Evolutionary conservation across 2,329 filamentous ascomycete genomes (phyloP).

Genomic region (Colletotrichum karsti): DNA sequence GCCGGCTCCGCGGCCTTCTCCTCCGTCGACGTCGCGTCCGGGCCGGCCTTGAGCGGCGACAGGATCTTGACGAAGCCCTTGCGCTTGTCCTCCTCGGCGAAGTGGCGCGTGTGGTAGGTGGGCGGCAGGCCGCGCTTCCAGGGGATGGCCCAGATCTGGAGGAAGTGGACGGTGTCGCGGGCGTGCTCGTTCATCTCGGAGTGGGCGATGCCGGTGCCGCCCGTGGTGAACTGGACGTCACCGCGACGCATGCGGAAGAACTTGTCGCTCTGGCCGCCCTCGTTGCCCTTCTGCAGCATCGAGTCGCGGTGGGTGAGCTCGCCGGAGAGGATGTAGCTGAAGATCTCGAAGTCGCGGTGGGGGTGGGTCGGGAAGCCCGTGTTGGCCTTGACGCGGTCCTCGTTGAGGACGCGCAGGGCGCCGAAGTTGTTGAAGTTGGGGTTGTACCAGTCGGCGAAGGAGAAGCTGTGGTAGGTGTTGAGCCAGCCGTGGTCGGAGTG

Average conservation of each 20-base stretch:
- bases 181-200: slow-evolving; percentile 83
- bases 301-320: slow-evolving; percentile 89
- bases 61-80: slow-evolving; percentile 78
- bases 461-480: slow-evolving; percentile 87
- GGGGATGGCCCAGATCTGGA: slow-evolving; percentile 89
- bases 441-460: slow-evolving; percentile 78
- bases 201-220: slow-evolving; percentile 83
- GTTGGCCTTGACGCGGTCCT: slow-evolving; percentile 80
- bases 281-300: slow-evolving; percentile 77
- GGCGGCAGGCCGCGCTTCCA: slow-evolving; percentile 78
- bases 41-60: slow-evolving; percentile 75
- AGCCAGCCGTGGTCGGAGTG: slow-evolving; percentile 89
- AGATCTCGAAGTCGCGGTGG: slow-evolving; percentile 90
- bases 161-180: slow-evolving; percentile 78
- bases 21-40: slow-evolving; percentile 66
- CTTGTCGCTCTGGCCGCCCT: slow-evolving; percentile 66
- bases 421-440: slow-evolving; percentile 76
- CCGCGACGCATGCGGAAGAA: slow-evolving; percentile 79
- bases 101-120: slow-evolving; percentile 79
- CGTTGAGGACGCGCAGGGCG: slow-evolving; percentile 84
- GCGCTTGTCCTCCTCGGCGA: slow-evolving; percentile 76
- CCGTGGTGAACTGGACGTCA: slow-evolving; percentile 90
- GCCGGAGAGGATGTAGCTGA: slow-evolving; percentile 85
- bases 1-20: slow-evolving; percentile 71
- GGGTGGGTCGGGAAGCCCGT: slow-evolving; percentile 86